Percentiles rank a stretch among this genome's conserved stretches.
Evolutionary conservation across 257 asterid species (phyloP).

Genomic region (Salvia miltiorrhiza): DNA sequence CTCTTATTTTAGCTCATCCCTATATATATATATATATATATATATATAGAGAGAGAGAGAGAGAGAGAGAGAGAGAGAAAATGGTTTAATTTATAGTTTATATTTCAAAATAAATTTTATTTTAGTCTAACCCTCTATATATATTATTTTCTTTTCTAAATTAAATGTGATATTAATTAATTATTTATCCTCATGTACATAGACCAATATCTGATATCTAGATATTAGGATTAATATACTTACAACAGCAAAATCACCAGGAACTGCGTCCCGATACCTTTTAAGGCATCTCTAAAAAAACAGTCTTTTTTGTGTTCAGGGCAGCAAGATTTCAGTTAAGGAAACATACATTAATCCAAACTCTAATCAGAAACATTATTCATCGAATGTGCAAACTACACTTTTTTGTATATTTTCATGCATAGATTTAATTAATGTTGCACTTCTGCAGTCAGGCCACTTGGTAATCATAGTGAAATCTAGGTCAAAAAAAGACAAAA

Average conservation of each 20-base stretch:
- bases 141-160: no score
- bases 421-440: not conserved
- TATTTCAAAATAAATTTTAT: no score
- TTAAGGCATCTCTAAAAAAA: not conserved
- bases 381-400: not conserved
- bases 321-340: not conserved
- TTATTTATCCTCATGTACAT: no score
- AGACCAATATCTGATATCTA: not conserved
- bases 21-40: no score
- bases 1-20: no score
- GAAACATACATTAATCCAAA: not conserved
- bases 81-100: no score
- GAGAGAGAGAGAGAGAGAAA: no score
- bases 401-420: not conserved
- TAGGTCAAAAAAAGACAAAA: constrained; percentile 5
- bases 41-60: no score
- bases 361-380: not conserved
- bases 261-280: no score
- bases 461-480: not conserved
- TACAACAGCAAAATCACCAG: not conserved
- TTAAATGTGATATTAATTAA: no score
- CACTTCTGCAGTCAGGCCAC: constrained; percentile 11
- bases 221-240: not conserved
- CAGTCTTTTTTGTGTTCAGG: not conserved
- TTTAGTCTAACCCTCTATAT: no score